phyloP scores from a whole-genome alignment of 2,329 filamentous ascomycete species.

The Sporothrix variecibatus region DNA sequence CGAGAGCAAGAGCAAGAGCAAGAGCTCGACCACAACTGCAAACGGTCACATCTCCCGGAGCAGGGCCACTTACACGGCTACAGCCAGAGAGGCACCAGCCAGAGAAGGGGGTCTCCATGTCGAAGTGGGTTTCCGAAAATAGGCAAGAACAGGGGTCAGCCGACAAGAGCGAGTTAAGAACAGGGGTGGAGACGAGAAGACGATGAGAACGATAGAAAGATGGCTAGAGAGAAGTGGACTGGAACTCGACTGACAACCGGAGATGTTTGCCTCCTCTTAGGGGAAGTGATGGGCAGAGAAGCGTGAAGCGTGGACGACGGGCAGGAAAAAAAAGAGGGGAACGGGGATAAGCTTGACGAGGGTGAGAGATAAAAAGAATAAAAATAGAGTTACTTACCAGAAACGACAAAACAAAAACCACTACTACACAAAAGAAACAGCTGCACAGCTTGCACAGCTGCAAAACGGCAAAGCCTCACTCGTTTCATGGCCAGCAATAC shows the following conservation, averaged over 20 bases:
- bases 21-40: neutral
- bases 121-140: neutral
- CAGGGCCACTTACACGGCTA: slow-evolving; percentile 12
- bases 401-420: neutral
- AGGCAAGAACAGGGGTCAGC: neutral
- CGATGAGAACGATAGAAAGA: neutral
- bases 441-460: neutral
- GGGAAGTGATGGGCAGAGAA: neutral
- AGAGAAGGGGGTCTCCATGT: neutral
- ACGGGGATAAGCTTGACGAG: neutral
- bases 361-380: slow-evolving; percentile 12
- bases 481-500: slow-evolving; percentile 16
- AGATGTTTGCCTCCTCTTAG: neutral
- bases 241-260: neutral
- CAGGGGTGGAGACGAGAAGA: neutral
- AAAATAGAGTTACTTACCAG: neutral
- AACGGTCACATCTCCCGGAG: neutral
- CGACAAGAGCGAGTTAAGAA: neutral
- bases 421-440: neutral
- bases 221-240: neutral
- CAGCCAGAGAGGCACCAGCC: neutral
- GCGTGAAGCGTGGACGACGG: neutral
- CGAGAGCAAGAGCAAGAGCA: neutral
- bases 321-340: neutral
- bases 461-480: slow-evolving; percentile 18